phyloP scores from a whole-genome alignment of 129 eudicot species.

The Deinandra increscens region DNA sequence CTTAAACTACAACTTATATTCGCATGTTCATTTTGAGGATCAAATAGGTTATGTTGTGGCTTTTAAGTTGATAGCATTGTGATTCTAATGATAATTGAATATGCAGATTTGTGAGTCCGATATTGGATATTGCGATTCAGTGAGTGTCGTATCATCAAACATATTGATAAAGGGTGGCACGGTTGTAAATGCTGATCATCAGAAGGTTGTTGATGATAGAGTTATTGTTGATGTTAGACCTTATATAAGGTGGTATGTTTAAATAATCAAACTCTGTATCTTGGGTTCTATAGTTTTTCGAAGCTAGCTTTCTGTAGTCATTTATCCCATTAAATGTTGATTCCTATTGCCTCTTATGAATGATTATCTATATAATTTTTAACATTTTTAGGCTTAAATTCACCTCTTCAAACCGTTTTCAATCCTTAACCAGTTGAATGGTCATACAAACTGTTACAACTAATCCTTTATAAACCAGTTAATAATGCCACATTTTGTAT shows the following conservation, averaged over 20 bases:
- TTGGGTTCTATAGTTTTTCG: neutral
- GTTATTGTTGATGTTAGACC: conserved; percentile 68
- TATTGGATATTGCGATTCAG: conserved; percentile 46
- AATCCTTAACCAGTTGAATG: too few relatives aligned
- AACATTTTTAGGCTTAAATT: too few relatives aligned
- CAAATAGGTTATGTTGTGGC: neutral
- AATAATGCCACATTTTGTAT: too few relatives aligned
- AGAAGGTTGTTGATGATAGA: conserved; percentile 74
- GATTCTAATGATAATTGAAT: conserved; percentile 7
- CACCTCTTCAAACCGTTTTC: too few relatives aligned
- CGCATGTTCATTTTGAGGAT: neutral
- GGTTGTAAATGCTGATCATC: conserved; percentile 92
- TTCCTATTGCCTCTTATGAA: too few relatives aligned
- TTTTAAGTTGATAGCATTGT: neutral
- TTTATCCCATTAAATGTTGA: too few relatives aligned
- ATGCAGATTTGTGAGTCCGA: conserved; percentile 63
- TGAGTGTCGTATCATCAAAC: conserved; percentile 49
- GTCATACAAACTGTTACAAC: too few relatives aligned
- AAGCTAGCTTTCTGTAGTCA: neutral
- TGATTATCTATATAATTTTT: too few relatives aligned
- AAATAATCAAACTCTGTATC: neutral
- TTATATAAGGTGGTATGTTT: conserved; percentile 52
- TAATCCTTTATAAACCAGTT: too few relatives aligned
- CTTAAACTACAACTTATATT: neutral
- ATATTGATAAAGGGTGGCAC: conserved; percentile 90